Evolutionary conservation across 2,329 filamentous ascomycete species (phyloP), one percentile per base, ranked within the genome.

Genomic region (Gnomoniopsis smithogilvyi): DNA sequence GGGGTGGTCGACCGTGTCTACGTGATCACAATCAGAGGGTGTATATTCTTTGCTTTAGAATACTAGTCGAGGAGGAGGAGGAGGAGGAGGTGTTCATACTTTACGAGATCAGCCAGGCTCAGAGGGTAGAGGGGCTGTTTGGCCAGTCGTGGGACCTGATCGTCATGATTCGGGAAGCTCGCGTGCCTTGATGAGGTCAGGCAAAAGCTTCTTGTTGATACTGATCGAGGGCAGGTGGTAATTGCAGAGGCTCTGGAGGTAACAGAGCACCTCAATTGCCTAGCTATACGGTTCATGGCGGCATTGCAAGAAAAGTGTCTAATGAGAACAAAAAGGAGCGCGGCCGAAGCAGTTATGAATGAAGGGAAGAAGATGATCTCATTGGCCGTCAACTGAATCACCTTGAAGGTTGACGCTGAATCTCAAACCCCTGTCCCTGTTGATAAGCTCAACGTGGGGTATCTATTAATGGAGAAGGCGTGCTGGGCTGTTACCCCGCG

Each of bases 81-180:
- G 51, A 58, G 30, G 49, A 36, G 49, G 53, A 47, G 53, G 54
- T 26, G 41, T 11, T 62, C 79, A 66, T 80, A 96, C 90, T 89
- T 94, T 67, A 97, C 90, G 6, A 99, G 81, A 70, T 98, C 95
- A 59, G 89, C 87, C 36, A 99, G 83, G 26, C 91, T 95, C 68
- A 98, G 78, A 12, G 89, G 85, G 69, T 96, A 90, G 54, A 96
- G 83, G 38, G 88, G 87, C 69, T 89, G 87, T 59, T 86, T 86
- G 34, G 93, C 91, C 50, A 98, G 83, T 46, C 84, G 84, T 49
- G 87, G 84, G 64, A 98, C 90, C 70, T 95, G 90, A 64, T 89
- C 86, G 70, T 94, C 89, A 43, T 83, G 82, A 19, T 85, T 81
- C 49, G 75, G 75, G 56, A 75, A 76, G 50, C 15, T 43, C 3